Percentiles rank a stretch among this genome's conserved stretches.
Conservation (phyloP, 495 filamentous ascomycete genomes). For the Penicillium bialowiezense region DNA sequence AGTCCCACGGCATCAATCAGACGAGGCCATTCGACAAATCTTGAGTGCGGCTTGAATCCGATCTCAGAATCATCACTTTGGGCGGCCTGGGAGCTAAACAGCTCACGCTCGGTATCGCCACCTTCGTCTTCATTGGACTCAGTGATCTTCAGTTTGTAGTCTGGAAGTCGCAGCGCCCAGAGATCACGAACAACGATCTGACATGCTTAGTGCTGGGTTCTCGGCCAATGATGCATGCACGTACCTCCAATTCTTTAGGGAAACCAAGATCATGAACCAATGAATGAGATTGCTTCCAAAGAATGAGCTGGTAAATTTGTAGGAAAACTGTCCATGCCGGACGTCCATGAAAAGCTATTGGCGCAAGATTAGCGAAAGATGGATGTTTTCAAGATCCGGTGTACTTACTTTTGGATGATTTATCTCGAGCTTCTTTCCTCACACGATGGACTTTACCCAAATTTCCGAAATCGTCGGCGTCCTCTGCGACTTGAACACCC, state of each 20-base stretch:
- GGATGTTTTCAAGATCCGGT: neutral
- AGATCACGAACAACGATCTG: conserved; percentile 60
- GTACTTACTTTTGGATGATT: conserved; percentile 43
- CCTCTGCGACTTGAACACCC: conserved; percentile 59
- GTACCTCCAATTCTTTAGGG: conserved; percentile 63
- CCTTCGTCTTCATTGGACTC: conserved; percentile 30
- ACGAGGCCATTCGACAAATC: conserved; percentile 47
- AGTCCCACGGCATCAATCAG: conserved; percentile 62
- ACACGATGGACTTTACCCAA: conserved; percentile 57
- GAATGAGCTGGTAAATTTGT: conserved; percentile 79
- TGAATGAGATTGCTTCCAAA: conserved; percentile 69
- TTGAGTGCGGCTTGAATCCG: conserved; percentile 18
- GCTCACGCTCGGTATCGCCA: conserved; percentile 29
- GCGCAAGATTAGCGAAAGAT: neutral
- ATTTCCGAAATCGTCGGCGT: conserved; percentile 72
- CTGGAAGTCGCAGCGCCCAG: conserved; percentile 64
- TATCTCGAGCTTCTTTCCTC: conserved; percentile 54
- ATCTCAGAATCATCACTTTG: conserved; percentile 25
- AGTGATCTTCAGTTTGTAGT: conserved; percentile 40
- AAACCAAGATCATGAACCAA: conserved; percentile 60
- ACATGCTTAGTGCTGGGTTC: neutral
- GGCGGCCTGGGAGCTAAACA: conserved; percentile 53
- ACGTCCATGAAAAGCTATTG: conserved; percentile 53
- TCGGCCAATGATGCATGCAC: neutral
- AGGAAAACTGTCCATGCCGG: conserved; percentile 75